phyloP scores from a whole-genome alignment of 306 rosid genomes.

The Quercus alba region DNA sequence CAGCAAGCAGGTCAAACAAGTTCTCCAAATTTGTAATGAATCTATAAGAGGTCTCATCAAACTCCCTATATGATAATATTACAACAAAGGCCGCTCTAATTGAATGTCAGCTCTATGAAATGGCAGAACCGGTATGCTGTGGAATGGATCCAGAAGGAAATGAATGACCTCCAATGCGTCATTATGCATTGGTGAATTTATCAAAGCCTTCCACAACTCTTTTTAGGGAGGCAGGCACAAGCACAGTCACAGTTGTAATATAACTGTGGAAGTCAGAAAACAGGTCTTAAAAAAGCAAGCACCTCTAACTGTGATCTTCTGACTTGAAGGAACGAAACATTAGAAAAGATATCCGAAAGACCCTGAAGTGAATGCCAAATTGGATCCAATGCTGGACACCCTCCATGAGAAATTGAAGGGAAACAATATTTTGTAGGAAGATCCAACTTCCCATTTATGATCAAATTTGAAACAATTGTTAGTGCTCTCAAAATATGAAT shows the following conservation, averaged over 20 bases:
- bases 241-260: not conserved
- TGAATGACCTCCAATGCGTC: slow-evolving; percentile 43
- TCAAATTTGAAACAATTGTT: slow-evolving; percentile 38
- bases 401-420: slow-evolving; percentile 49
- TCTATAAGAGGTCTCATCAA: slow-evolving; percentile 40
- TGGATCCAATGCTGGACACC: slow-evolving; percentile 40
- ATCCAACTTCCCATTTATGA: slow-evolving; percentile 38
- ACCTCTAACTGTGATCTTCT: slow-evolving; percentile 25
- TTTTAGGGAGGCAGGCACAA: slow-evolving; percentile 17
- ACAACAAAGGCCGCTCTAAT: slow-evolving; percentile 42
- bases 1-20: slow-evolving; percentile 30
- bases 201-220: slow-evolving; percentile 32
- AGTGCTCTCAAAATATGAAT: slow-evolving; percentile 54
- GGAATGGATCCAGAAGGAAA: slow-evolving; percentile 38
- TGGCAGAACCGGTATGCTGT: slow-evolving; percentile 44
- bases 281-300: slow-evolving; percentile 24
- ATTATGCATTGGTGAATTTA: slow-evolving; percentile 35
- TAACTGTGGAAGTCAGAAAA: slow-evolving; percentile 25
- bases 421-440: slow-evolving; percentile 35
- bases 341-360: slow-evolving; percentile 25
- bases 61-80: slow-evolving; percentile 46
- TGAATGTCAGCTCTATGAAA: slow-evolving; percentile 40
- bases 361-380: slow-evolving; percentile 41
- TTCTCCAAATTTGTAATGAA: slow-evolving; percentile 32
- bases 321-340: slow-evolving; percentile 25